phyloP scores from a whole-genome alignment of 495 filamentous ascomycete genomes.

The Beverwykella pulmonaria region DNA sequence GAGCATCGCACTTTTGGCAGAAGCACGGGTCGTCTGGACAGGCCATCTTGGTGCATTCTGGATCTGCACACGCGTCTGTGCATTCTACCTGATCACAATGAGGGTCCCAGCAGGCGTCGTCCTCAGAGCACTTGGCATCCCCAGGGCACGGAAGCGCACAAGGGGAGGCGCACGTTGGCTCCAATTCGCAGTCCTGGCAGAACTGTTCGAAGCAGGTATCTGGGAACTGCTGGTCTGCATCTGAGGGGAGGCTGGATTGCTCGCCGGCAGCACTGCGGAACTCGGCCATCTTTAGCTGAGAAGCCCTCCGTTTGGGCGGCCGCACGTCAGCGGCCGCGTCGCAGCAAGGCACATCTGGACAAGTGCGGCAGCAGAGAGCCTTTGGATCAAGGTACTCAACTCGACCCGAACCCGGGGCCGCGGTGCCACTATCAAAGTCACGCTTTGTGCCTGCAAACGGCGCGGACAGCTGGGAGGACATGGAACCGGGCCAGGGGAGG shows the following conservation, averaged over 20 bases:
- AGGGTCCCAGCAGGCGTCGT: conserved; percentile 30
- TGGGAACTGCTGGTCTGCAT: conserved; percentile 19
- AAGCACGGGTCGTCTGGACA: conserved; percentile 30
- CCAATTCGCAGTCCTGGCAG: conserved; percentile 32
- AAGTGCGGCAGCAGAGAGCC: conserved; percentile 23
- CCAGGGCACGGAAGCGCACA: conserved; percentile 35
- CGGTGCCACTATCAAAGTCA: conserved; percentile 8
- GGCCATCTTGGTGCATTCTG: conserved; percentile 31
- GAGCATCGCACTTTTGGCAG: conserved; percentile 28
- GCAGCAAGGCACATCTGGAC: conserved; percentile 13
- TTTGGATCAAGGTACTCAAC: conserved; percentile 27
- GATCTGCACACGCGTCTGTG: conserved; percentile 28
- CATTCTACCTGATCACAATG: conserved; percentile 27
- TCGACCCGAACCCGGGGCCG: background rate
- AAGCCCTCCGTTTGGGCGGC: conserved; percentile 27
- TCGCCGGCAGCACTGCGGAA: conserved; percentile 1
- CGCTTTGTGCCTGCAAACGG: conserved; percentile 34
- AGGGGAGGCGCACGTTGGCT: conserved; percentile 9
- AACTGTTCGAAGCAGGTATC: conserved; percentile 29
- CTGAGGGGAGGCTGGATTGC: background rate
- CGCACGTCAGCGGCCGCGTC: conserved; percentile 15
- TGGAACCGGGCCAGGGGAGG: conserved; percentile 8
- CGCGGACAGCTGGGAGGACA: conserved; percentile 20
- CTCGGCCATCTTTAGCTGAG: conserved; percentile 16
- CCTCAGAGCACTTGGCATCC: conserved; percentile 18